A percentile compares a stretch with the other conserved stretches of the same genome.
Evolutionary conservation across 2,329 filamentous ascomycete genomes (phyloP).

Genomic region (Herpomyces periplanetae): DNA sequence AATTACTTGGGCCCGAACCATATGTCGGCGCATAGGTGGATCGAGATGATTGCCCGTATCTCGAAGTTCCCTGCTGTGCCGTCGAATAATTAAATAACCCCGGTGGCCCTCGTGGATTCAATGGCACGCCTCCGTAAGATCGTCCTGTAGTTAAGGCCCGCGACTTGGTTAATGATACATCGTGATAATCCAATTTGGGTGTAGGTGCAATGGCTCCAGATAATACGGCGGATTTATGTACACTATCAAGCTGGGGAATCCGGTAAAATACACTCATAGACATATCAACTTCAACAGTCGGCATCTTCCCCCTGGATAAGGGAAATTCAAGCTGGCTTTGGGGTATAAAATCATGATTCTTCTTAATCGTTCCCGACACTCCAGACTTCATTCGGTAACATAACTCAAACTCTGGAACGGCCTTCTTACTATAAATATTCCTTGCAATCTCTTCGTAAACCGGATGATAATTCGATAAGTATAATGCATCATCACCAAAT

Average conservation of each 20-base stretch:
- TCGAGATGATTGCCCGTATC: too few species aligned
- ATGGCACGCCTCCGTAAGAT: slow-evolving; percentile 23
- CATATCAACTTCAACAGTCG: slow-evolving; percentile 41
- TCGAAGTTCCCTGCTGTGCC: too few species aligned
- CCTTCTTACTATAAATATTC: slow-evolving; percentile 68
- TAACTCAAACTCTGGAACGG: slow-evolving; percentile 22
- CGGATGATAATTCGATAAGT: slow-evolving; percentile 46
- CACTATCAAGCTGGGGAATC: slow-evolving; percentile 26
- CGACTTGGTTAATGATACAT: slow-evolving; percentile 29
- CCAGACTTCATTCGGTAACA: slow-evolving; percentile 36
- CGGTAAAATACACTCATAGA: slow-evolving; percentile 61
- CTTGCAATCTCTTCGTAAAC: slow-evolving; percentile 50
- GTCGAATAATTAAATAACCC: too few species aligned
- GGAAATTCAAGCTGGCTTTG: slow-evolving; percentile 45
- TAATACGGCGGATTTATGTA: slow-evolving; percentile 77
- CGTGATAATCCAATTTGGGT: slow-evolving; percentile 28
- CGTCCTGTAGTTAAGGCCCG: slow-evolving; percentile 25
- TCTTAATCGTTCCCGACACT: slow-evolving; percentile 37
- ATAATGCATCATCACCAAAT: slow-evolving; percentile 35
- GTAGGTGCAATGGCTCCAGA: slow-evolving; percentile 34
- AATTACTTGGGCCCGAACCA: too few species aligned
- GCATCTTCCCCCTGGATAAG: slow-evolving; percentile 26
- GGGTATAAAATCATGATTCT: slow-evolving; percentile 45
- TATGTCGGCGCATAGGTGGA: too few species aligned
- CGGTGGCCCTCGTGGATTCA: too few species aligned